phyloP scores from a whole-genome alignment of 2,329 filamentous ascomycete species.

The Colletotrichum scovillei region DNA sequence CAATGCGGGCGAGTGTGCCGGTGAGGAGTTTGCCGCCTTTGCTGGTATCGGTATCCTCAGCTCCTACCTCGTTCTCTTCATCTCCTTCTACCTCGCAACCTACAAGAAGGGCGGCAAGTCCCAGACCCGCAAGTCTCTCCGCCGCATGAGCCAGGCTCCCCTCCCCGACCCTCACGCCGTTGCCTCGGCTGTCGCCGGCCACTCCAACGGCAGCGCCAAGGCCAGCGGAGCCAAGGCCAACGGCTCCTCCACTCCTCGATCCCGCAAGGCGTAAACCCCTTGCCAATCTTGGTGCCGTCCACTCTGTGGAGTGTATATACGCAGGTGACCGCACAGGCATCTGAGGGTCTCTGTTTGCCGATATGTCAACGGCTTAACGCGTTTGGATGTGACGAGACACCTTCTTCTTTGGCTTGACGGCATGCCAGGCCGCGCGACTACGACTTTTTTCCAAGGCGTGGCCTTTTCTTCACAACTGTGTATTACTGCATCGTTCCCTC shows the following conservation, averaged over 20 bases:
- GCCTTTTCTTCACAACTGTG: conserved; percentile 31
- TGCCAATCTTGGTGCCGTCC: conserved; percentile 15
- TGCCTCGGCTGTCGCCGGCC: conserved; percentile 61
- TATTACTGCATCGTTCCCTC: conserved; percentile 32
- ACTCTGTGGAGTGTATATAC: conserved; percentile 33
- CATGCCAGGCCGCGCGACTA: not conserved
- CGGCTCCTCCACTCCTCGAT: conserved; percentile 70
- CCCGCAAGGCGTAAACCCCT: conserved; percentile 72
- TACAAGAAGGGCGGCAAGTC: conserved; percentile 90
- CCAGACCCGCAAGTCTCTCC: conserved; percentile 80
- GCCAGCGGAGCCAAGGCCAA: conserved; percentile 67
- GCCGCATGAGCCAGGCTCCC: conserved; percentile 73
- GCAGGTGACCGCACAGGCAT: conserved; percentile 12
- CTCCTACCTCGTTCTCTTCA: conserved; percentile 97
- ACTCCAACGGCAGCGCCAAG: conserved; percentile 63
- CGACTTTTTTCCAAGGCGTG: conserved; percentile 11
- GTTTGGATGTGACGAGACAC: conserved; percentile 22
- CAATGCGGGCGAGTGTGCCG: conserved; percentile 86
- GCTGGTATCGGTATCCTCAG: conserved; percentile 91
- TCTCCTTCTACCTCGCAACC: conserved; percentile 97
- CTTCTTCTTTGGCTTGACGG: conserved; percentile 22
- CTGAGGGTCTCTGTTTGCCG: conserved; percentile 10
- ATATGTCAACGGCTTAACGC: conserved; percentile 22
- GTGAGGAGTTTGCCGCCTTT: conserved; percentile 96
- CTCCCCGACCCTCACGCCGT: conserved; percentile 86